A percentile compares a stretch with the other conserved stretches of the same genome.
phyloP scores from a whole-genome alignment of 2,329 filamentous ascomycete species.

The Penicillium decumbens region DNA sequence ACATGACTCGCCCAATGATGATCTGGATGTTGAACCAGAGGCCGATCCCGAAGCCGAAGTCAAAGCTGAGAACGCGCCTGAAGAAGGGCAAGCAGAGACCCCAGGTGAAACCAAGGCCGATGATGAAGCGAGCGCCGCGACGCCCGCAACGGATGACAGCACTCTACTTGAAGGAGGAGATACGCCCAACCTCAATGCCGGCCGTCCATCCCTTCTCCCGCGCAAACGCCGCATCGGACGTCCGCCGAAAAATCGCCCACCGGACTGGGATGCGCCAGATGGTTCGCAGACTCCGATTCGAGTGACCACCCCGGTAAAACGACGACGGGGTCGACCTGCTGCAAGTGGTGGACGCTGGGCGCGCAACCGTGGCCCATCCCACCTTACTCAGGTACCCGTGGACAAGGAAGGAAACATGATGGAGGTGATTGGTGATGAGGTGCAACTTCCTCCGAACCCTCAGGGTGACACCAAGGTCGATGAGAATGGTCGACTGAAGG shows the following conservation, averaged over 20 bases:
- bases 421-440: conserved; percentile 87
- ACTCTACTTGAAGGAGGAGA: conserved; percentile 45
- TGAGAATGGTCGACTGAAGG: conserved; percentile 75
- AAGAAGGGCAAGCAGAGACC: conserved; percentile 27
- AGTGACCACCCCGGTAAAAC: conserved; percentile 49
- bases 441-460: conserved; percentile 76
- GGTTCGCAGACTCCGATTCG: conserved; percentile 44
- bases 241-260: conserved; percentile 76
- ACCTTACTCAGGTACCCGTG: conserved; percentile 76
- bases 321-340: conserved; percentile 55
- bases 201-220: conserved; percentile 54
- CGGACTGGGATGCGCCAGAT: conserved; percentile 66
- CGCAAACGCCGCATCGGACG: conserved; percentile 74
- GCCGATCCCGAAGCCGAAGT: conserved; percentile 15
- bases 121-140: conserved; percentile 42
- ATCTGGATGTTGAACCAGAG: conserved; percentile 18
- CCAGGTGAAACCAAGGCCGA: conserved; percentile 32
- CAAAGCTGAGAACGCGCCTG: conserved; percentile 26
- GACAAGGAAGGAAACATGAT: conserved; percentile 92
- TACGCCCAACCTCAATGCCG: conserved; percentile 49
- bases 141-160: conserved; percentile 36
- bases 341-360: conserved; percentile 64
- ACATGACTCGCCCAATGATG: conserved; percentile 20
- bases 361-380: conserved; percentile 66
- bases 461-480: conserved; percentile 93